A percentile compares a stretch with the other conserved stretches of the same genome.
phyloP scores from a whole-genome alignment of 2,329 filamentous ascomycete species.

The Pseudogymnoascus sp. region DNA sequence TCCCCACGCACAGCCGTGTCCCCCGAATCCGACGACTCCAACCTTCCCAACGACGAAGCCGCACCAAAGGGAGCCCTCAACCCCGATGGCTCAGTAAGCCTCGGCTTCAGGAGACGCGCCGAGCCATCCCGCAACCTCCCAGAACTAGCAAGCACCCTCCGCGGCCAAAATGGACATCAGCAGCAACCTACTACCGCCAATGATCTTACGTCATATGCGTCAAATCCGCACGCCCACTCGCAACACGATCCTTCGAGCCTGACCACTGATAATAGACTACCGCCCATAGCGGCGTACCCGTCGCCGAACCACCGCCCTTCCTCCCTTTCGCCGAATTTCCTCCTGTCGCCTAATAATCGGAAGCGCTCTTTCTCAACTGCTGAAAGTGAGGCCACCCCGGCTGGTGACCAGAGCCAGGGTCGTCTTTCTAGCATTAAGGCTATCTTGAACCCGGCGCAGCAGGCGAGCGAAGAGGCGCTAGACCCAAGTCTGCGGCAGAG shows the following conservation, averaged over 20 bases:
- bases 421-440: conserved; percentile 68
- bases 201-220: conserved; percentile 34
- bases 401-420: conserved; percentile 42
- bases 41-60: not conserved
- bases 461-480: conserved; percentile 14
- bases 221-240: conserved; percentile 21
- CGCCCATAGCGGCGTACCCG: conserved; percentile 35
- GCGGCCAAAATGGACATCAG: conserved; percentile 20
- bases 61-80: conserved; percentile 46
- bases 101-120: conserved; percentile 44
- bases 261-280: conserved; percentile 49
- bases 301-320: conserved; percentile 41
- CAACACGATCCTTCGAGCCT: conserved; percentile 33
- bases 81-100: conserved; percentile 55
- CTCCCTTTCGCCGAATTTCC: conserved; percentile 52
- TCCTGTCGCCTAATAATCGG: conserved; percentile 47
- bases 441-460: conserved; percentile 52
- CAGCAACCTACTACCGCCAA: conserved; percentile 40
- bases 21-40: conserved; percentile 24
- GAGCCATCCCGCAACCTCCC: conserved; percentile 24
- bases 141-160: conserved; percentile 19
- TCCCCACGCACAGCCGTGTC: conserved; percentile 14
- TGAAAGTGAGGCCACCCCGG: conserved; percentile 34
- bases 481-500: conserved; percentile 9
- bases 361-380: conserved; percentile 60